Base-by-base conservation (phyloP, 1,139 yeast genomes). In the Suhomyces panamericanus region DNA sequence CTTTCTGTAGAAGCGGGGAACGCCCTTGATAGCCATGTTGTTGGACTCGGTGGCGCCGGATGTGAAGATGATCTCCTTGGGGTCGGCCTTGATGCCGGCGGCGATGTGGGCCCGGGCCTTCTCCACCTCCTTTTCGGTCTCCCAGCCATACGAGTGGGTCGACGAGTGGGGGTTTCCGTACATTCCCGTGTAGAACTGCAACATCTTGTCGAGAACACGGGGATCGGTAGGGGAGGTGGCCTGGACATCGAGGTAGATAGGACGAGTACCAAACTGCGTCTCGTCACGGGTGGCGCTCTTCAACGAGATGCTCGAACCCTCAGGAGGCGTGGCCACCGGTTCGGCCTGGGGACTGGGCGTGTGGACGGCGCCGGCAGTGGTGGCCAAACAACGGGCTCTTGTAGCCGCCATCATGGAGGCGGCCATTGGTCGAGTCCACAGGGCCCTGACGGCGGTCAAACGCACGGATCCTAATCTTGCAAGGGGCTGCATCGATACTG, bases 61-160 rank as follows among this genome's bases (percentile, higher is more conserved):
- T 1, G 98, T 93, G 73, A 93, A 91, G 44, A 93, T 86, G 57
- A 93, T 93, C 69, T 95, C 99, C 70, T 91, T 93, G 40, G 98
- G 90, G 63, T 93, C 97, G 22, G 99, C 99, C 32, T 83, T 81
- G 55, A 95, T 90, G 43, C 93, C 79, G 32, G 75, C 74, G 4
- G 99, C 98, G 45, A 93, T 76, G 57, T 90, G 77, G 43, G 73
- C 77, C 59, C 99, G 81, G 3, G 99, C 96, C 46, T 72, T 73
- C 62, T 93, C 99, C 30, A 95, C 95, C 49, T 87, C 96, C 56
- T 79, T 80, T 48, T 91, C 97, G 6, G 99, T 87, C 69, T 93
- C 99, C 99, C 99, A 93, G 31, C 99, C 99, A 63, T 93, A 93
- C n/a, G 96, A 81, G 63, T 93, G 98, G 11, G 99, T 95, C 44